Conservation (phyloP, 164 flowering plant species). For the Protea cynaroides region DNA sequence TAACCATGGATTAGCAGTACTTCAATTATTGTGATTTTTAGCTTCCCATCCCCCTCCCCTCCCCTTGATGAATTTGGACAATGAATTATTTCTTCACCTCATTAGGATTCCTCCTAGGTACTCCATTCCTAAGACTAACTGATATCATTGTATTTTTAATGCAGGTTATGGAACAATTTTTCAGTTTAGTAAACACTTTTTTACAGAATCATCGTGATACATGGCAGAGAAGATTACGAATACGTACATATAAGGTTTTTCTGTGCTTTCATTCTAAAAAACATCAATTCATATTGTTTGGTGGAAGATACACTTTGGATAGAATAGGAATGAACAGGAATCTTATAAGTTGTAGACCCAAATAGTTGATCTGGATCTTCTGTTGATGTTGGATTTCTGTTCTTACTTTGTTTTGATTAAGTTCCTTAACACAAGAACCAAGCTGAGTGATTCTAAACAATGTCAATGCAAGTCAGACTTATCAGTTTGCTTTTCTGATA, state of each 20-base stretch:
- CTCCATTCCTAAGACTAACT: not conserved
- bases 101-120: not conserved
- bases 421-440: too few relatives aligned
- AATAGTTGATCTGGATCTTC: not conserved
- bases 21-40: too few relatives aligned
- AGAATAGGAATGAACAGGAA: not conserved
- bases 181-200: slow-evolving; percentile 89
- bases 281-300: not conserved
- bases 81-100: not conserved
- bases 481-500: too few relatives aligned
- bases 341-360: not conserved
- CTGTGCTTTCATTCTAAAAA: not conserved
- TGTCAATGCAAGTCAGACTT: too few relatives aligned
- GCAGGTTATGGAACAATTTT: slow-evolving; percentile 99
- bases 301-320: not conserved
- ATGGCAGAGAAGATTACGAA: slow-evolving; percentile 73
- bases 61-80: not conserved
- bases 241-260: slow-evolving; percentile 93
- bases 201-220: slow-evolving; percentile 74
- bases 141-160: slow-evolving; percentile 4
- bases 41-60: too few relatives aligned
- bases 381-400: not conserved
- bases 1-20: not conserved
- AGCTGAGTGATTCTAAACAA: too few relatives aligned
- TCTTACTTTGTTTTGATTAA: too few relatives aligned